Conservation (phyloP, 2,329 filamentous ascomycete species). For the Trichoderma sp. region DNA sequence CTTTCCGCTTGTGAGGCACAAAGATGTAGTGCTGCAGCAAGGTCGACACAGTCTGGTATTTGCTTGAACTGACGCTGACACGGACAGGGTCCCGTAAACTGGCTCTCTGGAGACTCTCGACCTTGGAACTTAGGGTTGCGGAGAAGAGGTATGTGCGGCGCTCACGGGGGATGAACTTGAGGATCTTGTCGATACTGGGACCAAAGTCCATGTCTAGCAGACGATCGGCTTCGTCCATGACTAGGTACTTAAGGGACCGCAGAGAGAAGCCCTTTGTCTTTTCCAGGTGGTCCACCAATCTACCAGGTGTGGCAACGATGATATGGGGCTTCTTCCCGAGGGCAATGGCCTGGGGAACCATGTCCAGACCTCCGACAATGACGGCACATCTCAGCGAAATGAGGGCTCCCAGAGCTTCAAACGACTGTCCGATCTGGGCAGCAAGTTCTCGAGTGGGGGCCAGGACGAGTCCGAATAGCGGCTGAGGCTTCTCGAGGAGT, state of each 20-base stretch:
- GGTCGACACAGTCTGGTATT: conserved; percentile 89
- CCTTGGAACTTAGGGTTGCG: conserved; percentile 89
- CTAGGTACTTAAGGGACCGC: conserved; percentile 76
- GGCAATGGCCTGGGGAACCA: conserved; percentile 87
- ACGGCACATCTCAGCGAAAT: conserved; percentile 86
- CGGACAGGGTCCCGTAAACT: conserved; percentile 80
- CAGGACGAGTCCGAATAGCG: conserved; percentile 83
- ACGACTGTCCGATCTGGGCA: conserved; percentile 82
- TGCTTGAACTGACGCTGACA: conserved; percentile 76
- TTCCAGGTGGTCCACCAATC: conserved; percentile 86
- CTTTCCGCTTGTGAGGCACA: conserved; percentile 82
- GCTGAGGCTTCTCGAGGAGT: conserved; percentile 81
- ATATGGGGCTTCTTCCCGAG: conserved; percentile 96
- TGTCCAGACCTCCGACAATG: conserved; percentile 91
- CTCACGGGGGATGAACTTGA: conserved; percentile 80
- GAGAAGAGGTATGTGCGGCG: conserved; percentile 86
- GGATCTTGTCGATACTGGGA: conserved; percentile 85
- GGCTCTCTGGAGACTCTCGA: conserved; percentile 88
- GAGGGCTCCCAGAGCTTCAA: conserved; percentile 81
- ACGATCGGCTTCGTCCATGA: conserved; percentile 93
- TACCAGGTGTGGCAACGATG: conserved; percentile 85
- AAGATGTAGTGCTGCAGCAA: conserved; percentile 85
- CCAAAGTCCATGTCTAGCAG: conserved; percentile 93
- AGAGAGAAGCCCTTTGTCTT: conserved; percentile 96
- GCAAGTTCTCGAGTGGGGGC: conserved; percentile 93